A percentile compares a stretch with the other conserved stretches of the same genome.
Evolutionary conservation across 306 rosid species (phyloP).

Genomic region (Hippophae gyantsensis): DNA sequence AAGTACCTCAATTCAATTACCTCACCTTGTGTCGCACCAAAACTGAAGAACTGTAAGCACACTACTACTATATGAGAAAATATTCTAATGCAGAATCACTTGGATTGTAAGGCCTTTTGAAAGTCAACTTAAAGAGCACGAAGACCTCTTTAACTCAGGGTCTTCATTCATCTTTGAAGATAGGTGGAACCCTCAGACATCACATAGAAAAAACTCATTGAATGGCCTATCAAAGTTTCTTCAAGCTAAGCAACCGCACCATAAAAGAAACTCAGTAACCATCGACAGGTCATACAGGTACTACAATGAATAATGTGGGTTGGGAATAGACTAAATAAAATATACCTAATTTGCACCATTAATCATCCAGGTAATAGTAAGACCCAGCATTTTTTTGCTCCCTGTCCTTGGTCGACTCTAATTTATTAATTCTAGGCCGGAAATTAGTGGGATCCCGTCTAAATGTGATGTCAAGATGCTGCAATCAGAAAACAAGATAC

Average conservation of each 20-base stretch:
- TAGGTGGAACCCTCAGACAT: constrained; percentile 18
- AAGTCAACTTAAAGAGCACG: constrained; percentile 20
- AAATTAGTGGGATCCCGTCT: constrained; percentile 92
- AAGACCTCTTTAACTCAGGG: constrained; percentile 17
- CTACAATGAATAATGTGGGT: neutral
- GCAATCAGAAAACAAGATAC: constrained; percentile 19
- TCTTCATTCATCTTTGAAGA: constrained; percentile 6
- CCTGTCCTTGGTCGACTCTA: constrained; percentile 82
- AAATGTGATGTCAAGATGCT: constrained; percentile 92
- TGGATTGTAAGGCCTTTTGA: constrained; percentile 16
- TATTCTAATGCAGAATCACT: constrained; percentile 29
- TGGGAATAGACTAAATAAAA: constrained; percentile 12
- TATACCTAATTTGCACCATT: constrained; percentile 17
- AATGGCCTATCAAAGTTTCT: neutral
- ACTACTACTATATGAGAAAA: constrained; percentile 14
- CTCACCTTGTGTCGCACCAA: constrained; percentile 30
- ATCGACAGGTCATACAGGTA: neutral
- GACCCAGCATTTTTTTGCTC: constrained; percentile 91
- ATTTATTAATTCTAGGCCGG: constrained; percentile 89
- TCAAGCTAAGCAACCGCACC: too few relatives aligned
- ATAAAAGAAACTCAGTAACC: too few relatives aligned
- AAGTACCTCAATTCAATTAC: constrained; percentile 17
- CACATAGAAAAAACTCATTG: constrained; percentile 5
- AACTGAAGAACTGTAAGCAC: constrained; percentile 41
- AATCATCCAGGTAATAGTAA: constrained; percentile 89